These are phyloP conservation scores for Alternaria panax DNA, from an alignment of 2,329 filamentous ascomycete species.

Conservation along the genomic window DNA sequence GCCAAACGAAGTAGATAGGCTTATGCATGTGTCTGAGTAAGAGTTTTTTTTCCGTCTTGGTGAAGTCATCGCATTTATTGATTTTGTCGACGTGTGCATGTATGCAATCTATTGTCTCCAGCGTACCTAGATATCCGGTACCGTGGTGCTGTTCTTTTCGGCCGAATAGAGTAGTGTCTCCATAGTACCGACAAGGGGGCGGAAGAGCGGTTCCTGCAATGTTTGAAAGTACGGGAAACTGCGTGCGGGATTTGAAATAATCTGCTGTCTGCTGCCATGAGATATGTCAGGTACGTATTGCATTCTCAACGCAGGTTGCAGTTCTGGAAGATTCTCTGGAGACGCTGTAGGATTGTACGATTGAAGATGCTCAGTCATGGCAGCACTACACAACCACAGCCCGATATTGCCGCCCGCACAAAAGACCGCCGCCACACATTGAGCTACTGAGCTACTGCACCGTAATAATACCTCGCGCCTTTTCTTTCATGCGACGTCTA, in stretches of 20 bases:
- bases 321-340: not conserved
- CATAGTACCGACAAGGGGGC: slow-evolving; percentile 12
- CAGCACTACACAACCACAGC: not conserved
- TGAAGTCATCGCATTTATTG: not conserved
- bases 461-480: not conserved
- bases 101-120: not conserved
- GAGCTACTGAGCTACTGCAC: too few relatives aligned
- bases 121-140: not conserved
- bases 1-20: too few relatives aligned
- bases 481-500: not conserved
- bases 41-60: too few relatives aligned
- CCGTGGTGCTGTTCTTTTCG: not conserved
- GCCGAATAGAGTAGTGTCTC: slow-evolving; percentile 12
- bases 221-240: not conserved
- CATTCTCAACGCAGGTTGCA: too few relatives aligned
- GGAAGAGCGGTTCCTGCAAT: not conserved
- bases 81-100: not conserved
- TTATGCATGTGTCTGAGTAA: not conserved
- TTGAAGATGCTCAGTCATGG: not conserved
- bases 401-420: too few relatives aligned
- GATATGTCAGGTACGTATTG: not conserved
- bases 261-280: not conserved
- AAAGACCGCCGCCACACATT: too few relatives aligned
- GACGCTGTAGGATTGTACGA: not conserved
- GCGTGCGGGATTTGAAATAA: not conserved